These are phyloP conservation scores for Neoascochyta sp. DNA, from an alignment of 2,329 filamentous ascomycete species.

Conservation along the genomic window DNA sequence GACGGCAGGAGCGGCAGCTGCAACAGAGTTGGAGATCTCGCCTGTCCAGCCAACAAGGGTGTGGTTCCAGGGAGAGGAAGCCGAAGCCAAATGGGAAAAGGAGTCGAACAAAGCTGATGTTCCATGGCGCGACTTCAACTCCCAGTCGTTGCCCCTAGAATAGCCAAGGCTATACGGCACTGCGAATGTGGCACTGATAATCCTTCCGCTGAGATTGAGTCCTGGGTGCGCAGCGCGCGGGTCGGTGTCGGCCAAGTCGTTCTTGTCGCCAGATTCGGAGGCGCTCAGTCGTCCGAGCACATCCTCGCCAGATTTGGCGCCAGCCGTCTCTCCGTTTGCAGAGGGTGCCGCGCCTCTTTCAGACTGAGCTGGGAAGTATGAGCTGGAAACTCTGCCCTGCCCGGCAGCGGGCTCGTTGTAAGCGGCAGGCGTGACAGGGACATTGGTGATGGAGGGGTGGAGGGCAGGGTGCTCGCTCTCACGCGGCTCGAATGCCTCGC, in stretches of 20 bases:
- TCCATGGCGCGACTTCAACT: slow-evolving; percentile 72
- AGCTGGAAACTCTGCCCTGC: slow-evolving; percentile 28
- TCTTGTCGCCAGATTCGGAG: slow-evolving; percentile 33
- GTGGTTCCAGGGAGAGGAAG: slow-evolving; percentile 81
- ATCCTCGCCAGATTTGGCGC: slow-evolving; percentile 48
- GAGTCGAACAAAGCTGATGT: slow-evolving; percentile 92
- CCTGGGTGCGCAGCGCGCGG: slow-evolving; percentile 55
- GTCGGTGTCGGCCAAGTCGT: slow-evolving; percentile 48
- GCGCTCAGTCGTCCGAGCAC: slow-evolving; percentile 52
- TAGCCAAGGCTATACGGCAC: slow-evolving; percentile 59
- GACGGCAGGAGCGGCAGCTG: slow-evolving; percentile 37
- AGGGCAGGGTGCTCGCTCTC: slow-evolving; percentile 40
- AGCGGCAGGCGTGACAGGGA: slow-evolving; percentile 45
- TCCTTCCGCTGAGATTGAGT: slow-evolving; percentile 57
- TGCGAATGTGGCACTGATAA: slow-evolving; percentile 62
- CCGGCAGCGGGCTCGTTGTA: slow-evolving; percentile 33
- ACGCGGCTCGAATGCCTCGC: slow-evolving; percentile 23
- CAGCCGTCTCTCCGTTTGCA: slow-evolving; percentile 43
- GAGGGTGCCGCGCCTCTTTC: slow-evolving; percentile 22
- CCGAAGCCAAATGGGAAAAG: slow-evolving; percentile 81
- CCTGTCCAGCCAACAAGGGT: slow-evolving; percentile 93
- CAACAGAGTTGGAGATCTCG: slow-evolving; percentile 52
- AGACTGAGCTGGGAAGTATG: slow-evolving; percentile 32
- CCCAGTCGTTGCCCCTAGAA: slow-evolving; percentile 55
- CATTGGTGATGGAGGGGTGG: slow-evolving; percentile 35